Evolutionary conservation across 75 land plant species (phyloP).

Genomic region (Pseudotsuga menziesii): DNA sequence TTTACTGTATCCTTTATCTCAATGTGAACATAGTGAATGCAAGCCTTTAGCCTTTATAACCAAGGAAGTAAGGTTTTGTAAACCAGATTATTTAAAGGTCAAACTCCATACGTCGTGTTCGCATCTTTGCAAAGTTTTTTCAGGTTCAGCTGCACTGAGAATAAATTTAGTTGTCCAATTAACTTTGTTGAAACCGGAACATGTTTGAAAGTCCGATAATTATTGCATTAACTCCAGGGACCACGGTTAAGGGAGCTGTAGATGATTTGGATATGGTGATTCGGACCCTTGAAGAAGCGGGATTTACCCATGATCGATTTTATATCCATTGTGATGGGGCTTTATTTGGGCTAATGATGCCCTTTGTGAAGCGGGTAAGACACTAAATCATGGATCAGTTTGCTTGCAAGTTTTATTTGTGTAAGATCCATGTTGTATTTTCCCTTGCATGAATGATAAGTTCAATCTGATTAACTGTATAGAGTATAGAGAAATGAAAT

Average conservation of each 20-base stretch:
- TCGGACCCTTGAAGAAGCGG: constrained; percentile 75
- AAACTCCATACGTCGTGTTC: not conserved
- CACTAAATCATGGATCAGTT: not conserved
- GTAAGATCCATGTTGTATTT: too few relatives aligned
- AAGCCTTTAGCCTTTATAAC: not conserved
- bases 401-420: not conserved
- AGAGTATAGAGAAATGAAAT: too few relatives aligned
- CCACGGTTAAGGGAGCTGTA: constrained; percentile 98
- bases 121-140: not conserved
- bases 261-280: constrained; percentile 97
- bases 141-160: not conserved
- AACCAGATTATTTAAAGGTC: not conserved
- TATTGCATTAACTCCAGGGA: constrained; percentile 48
- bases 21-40: not conserved
- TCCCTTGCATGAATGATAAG: too few relatives aligned
- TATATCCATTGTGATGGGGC: constrained; percentile 99
- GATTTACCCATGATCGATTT: constrained; percentile 79
- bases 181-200: not conserved
- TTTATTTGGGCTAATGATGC: constrained; percentile 98
- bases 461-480: too few relatives aligned
- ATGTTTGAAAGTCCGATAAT: not conserved
- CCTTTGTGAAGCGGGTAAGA: constrained; percentile 92
- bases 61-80: not conserved
- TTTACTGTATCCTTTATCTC: not conserved
- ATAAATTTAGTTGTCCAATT: not conserved